Base-by-base conservation (phyloP, 208 protist genomes). In the Crithidia acanthocephali region DNA sequence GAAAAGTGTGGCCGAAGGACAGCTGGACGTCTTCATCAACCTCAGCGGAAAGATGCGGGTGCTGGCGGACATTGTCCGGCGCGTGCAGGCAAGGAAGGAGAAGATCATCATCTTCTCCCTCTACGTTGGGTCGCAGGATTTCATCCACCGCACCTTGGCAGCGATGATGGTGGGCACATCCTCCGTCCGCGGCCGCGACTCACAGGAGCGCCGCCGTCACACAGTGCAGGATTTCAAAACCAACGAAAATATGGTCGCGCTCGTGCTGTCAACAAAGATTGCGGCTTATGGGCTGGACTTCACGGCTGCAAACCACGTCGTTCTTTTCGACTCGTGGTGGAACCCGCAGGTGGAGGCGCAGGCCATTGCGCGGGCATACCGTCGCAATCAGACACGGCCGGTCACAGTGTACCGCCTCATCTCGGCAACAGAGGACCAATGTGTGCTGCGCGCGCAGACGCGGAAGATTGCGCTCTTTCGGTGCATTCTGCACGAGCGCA, bases 241-340 rank as follows among this genome's bases (percentile, higher is more conserved):
- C 1, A 72, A 92, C 56, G 59, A 79, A 4, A 72, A 79, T 18
- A 48, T 94, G 48, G 69, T 60, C 10, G 84, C 76, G 25, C 76
- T 99, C 60, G 84, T 99, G 44, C 74, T 99, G 4, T 99, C 97
- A 0, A 99, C 98, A 5, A 94, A 97, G 52, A 97, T 99, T 42
- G 98, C 97, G 22, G 98, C 98, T 9, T 91, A 99, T 18, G 99
- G 99, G 27, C 97, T 99, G 48, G 99, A 99, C 75, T 92, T 99
- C 35, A 97, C 95, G 1, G 97, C 94, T 2, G 99, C 98, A 16
- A 98, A 99, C 76, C 99, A 98, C 22, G 98, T 99, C 8, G 90
- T 99, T 33, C 91, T 99, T 30, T 99, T 98, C 79, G 99, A 99
- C 72, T 94, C 85, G n/a, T 98, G 98, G 91, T 99, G 98, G 97